Evolutionary conservation across 768 basidiomycete species (phyloP).

Genomic region (Neoboletus magnificus): DNA sequence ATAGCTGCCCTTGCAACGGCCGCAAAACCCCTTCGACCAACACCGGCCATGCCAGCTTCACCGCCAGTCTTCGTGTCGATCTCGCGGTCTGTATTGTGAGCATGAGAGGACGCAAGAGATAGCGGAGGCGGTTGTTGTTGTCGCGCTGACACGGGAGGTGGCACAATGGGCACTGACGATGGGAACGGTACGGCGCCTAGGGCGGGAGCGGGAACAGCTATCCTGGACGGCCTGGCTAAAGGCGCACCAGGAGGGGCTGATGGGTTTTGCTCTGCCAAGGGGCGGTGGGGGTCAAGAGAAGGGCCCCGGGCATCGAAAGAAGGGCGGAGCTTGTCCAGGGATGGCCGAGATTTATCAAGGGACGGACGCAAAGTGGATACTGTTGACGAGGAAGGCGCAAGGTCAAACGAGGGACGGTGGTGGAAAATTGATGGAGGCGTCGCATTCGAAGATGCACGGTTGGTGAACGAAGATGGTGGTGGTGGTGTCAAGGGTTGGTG

Average conservation of each 20-base stretch:
- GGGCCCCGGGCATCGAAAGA: conserved; percentile 15
- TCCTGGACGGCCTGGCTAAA: conserved; percentile 8
- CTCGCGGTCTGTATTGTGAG: conserved; percentile 26
- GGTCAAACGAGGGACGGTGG: conserved; percentile 18
- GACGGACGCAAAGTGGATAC: conserved; percentile 13
- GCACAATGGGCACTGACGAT: conserved; percentile 2
- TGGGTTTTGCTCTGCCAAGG: conserved; percentile 1
- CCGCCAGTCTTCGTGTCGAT: conserved; percentile 74
- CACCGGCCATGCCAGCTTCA: conserved; percentile 86
- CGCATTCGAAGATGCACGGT: conserved; percentile 9
- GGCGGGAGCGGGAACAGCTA: conserved; percentile 8
- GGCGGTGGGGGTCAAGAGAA: conserved; percentile 10
- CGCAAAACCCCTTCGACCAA: conserved; percentile 78
- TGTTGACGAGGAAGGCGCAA: conserved; percentile 14
- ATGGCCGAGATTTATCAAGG: conserved; percentile 11
- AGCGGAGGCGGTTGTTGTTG: conserved; percentile 19
- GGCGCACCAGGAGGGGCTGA: background rate
- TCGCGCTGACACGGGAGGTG: conserved; percentile 11
- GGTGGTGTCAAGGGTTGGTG: conserved; percentile 5
- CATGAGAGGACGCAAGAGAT: conserved; percentile 4
- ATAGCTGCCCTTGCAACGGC: conserved; percentile 69
- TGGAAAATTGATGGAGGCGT: conserved; percentile 5
- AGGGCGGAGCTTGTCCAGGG: conserved; percentile 17
- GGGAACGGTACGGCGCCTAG: conserved; percentile 16
- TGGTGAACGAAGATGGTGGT: conserved; percentile 8